Base-by-base conservation (phyloP, 1,139 yeast genomes). In the Suhomyces bokatorum region DNA sequence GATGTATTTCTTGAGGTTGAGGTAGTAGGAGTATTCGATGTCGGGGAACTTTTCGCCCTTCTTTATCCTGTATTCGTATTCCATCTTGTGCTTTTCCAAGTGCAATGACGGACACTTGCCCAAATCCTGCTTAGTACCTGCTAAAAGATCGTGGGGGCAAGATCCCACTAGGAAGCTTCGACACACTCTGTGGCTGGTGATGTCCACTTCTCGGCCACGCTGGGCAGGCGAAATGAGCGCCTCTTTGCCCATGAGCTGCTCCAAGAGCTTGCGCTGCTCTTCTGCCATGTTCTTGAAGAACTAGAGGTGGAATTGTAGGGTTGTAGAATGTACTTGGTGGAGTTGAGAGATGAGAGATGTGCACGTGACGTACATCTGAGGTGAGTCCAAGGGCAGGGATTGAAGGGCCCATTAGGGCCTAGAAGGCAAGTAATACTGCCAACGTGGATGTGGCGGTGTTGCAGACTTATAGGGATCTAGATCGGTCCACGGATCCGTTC, bases 91-190 rank as follows among this genome's bases (percentile, higher is more conserved):
- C 54, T 86, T 86, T 54, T 88, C 93, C 32, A 83, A 64, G 62
- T 91, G 98, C 20, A 85, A 67, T 54, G 77, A 80, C 1, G 91
- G 89, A 61, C 98, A 91, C 45, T 76, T 76, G 0, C 97, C 97
- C 48, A 87, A 63, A 59, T 87, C 90, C 59, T 87, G 88, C 62
- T 89, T 90, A 13, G 97, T 87, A 6, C 89, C 89, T 13, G 78
- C 77, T 58, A 91, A 86, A 45, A 91, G 63, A 55, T 90, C 97
- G 62, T 87, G 87, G 0, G 96, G 95, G 57, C 98, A 91, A n/a
- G 80, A 78, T 1, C 95, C 97, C 7, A 89, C 89, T 13, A 93
- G 63, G 61, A 84, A 91, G 24, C 88, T 75, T 59, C 87, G 86
- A 63, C 98, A 91, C 11, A 90, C 83, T 39, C 80, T 71, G 14